Base-by-base conservation (phyloP, 208 protist species). In the Borovskyia barvae region DNA sequence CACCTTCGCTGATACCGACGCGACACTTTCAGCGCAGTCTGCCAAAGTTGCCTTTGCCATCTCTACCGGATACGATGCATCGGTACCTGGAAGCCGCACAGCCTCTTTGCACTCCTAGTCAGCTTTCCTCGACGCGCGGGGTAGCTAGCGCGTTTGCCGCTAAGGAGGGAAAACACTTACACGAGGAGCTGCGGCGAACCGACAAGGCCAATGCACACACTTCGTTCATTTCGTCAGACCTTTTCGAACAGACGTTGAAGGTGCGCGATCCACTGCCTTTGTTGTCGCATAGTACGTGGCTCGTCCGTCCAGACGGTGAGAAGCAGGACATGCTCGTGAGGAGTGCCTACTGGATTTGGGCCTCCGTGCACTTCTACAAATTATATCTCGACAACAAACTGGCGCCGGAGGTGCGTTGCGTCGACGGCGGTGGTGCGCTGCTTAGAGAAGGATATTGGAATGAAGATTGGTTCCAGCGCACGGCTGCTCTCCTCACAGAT, bases 141-240 rank as follows among this genome's bases (percentile, higher is more conserved):
- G 49, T 85, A 20, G 67, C 87, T 29, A 52, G 67, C 26, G 52
- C 50, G 8, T 96, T 96, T 69, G 48, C 75, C 26, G 22, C 56
- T 2, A 41, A 69, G 17, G 79, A 86, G 28, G 87, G 87, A n/a
- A 43, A 29, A 1, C 39, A 30, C 2, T 48, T 93, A 15, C 87
- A 96, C 9, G 75, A 88, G 5, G 78, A 90, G 58, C 72, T 96
- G 17, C 59, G 79, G 11, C 67, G 72, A 33, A 94, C 77, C 1
- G 76, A 94, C 67, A 77, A 76, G 42, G 85, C 77, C 4, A 96
- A 96, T 45, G 74, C 74, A 25, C 85, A 94, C 75, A 94, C 87
- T 2, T 92, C 82, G 5, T 96, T 88, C 62, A 85, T 94, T 29
- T 93, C 81, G 1, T 82, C 78, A 2, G 85, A 93, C 61, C 75